These are phyloP conservation scores for Hirsutella minnesotensis DNA, from an alignment of 2,329 filamentous ascomycete species.

Conservation along the genomic window DNA sequence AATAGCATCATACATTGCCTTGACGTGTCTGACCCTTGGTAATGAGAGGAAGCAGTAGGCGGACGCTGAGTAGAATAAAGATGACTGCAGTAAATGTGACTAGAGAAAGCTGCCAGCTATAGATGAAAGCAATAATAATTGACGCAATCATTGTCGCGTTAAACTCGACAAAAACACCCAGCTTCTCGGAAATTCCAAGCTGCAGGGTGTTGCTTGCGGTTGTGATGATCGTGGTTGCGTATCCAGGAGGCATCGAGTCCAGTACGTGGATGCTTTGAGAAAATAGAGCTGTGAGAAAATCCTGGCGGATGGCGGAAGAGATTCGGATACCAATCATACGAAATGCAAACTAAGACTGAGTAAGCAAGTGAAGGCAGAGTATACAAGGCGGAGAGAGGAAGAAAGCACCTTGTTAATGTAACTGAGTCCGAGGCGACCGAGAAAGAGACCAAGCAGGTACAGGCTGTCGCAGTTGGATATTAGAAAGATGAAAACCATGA, in stretches of 20 bases:
- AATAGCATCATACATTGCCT: not conserved
- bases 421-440: constrained; percentile 50
- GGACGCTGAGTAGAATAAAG: constrained; percentile 39
- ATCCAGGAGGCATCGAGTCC: constrained; percentile 51
- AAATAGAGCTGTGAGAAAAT: constrained; percentile 54
- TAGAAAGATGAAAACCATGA: not conserved
- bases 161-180: constrained; percentile 47
- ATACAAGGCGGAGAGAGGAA: no score
- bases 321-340: constrained; percentile 51
- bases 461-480: no score
- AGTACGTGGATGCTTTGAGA: constrained; percentile 55
- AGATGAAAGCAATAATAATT: constrained; percentile 42
- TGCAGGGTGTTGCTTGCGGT: constrained; percentile 53
- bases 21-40: constrained; percentile 34
- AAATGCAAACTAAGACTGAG: no score
- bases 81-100: constrained; percentile 45
- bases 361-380: no score
- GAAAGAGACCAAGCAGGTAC: constrained; percentile 59
- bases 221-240: constrained; percentile 52
- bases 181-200: constrained; percentile 51
- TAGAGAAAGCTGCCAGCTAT: constrained; percentile 47
- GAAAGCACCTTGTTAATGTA: constrained; percentile 52
- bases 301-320: constrained; percentile 48
- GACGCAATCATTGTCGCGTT: constrained; percentile 38
- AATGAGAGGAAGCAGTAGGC: constrained; percentile 40